These are phyloP conservation scores for Viola odorata DNA, from an alignment of 345 rosid species.

Conservation along the genomic window DNA sequence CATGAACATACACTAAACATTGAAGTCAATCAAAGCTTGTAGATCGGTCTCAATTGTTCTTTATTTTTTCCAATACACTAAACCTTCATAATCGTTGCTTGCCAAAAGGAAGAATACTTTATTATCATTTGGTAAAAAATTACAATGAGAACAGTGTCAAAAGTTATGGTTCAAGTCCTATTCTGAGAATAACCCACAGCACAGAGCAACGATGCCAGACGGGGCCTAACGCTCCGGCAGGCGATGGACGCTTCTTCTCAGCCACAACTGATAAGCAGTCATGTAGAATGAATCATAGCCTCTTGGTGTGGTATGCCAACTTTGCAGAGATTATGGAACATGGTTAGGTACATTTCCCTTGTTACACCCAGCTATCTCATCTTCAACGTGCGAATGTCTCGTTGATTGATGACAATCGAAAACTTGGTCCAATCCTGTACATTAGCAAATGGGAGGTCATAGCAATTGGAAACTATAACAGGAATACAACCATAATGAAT, in stretches of 20 bases:
- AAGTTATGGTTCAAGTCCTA: too few species aligned
- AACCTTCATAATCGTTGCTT: too few species aligned
- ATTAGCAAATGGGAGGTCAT: conserved; percentile 40
- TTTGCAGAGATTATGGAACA: conserved; percentile 32
- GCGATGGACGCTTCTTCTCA: conserved; percentile 28
- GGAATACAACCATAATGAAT: conserved; percentile 41
- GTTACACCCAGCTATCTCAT: conserved; percentile 22
- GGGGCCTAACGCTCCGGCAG: background rate
- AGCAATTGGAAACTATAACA: conserved; percentile 36
- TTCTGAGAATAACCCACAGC: background rate
- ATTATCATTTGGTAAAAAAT: too few species aligned
- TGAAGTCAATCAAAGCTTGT: too few species aligned
- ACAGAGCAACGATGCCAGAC: background rate
- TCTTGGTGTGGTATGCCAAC: conserved; percentile 35
- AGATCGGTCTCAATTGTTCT: too few species aligned
- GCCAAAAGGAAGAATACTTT: too few species aligned
- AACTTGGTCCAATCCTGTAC: conserved; percentile 43
- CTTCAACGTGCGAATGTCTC: conserved; percentile 26
- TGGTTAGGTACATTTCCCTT: conserved; percentile 12
- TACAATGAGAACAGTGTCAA: too few species aligned
- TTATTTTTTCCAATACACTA: too few species aligned
- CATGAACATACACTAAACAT: too few species aligned
- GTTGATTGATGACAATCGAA: conserved; percentile 30
- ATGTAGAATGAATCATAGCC: conserved; percentile 42
- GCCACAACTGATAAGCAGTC: conserved; percentile 50